Conservation (phyloP, 495 filamentous ascomycete species). For the Stereocaulon alpinum region DNA sequence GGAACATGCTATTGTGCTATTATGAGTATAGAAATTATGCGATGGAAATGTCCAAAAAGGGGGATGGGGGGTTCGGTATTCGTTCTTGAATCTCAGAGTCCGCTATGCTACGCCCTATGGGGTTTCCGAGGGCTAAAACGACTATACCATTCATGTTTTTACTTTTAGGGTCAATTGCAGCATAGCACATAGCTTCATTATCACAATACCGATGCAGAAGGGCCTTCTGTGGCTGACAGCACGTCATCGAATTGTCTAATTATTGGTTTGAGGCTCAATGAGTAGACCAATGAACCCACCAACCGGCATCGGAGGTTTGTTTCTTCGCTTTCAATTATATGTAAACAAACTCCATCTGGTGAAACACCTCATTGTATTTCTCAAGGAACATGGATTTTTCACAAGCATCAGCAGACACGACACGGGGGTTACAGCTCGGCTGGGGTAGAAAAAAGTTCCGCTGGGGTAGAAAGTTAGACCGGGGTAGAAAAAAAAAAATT, state of each 20-base stretch:
- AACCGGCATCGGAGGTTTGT: background rate
- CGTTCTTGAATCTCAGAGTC: no score
- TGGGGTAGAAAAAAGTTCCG: no score
- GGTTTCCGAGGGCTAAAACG: background rate
- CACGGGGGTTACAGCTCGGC: no score
- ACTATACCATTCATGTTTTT: background rate
- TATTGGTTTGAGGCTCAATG: background rate
- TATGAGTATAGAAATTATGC: background rate
- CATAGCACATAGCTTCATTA: slow-evolving; percentile 4
- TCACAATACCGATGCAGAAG: background rate
- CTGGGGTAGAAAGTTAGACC: no score
- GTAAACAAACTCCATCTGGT: background rate
- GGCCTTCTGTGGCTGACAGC: background rate
- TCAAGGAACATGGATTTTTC: background rate
- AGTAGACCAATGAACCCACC: background rate
- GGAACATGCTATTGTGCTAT: background rate
- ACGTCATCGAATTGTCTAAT: background rate
- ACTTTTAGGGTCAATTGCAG: slow-evolving; percentile 3
- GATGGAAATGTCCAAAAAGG: background rate
- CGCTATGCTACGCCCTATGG: no score
- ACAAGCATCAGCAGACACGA: background rate
- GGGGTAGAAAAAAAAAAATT: no score
- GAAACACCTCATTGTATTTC: no score
- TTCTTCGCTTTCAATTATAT: background rate
- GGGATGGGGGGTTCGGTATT: background rate